Conservation (phyloP, 768 basidiomycete species). For the Mycena metata region DNA sequence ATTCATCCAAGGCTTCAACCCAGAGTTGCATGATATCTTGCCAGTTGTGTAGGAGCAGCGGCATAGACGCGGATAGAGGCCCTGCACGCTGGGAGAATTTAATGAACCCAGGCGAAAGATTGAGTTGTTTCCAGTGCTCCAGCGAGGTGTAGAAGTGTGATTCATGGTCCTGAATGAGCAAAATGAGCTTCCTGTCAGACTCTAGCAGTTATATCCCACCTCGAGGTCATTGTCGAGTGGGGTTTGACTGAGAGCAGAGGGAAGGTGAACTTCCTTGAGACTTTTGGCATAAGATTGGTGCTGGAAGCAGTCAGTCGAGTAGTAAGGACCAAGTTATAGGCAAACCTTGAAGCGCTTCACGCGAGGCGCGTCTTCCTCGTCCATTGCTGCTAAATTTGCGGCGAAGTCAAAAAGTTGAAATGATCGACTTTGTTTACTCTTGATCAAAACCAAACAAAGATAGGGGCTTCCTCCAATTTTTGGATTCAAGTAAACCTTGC, state of each 20-base stretch:
- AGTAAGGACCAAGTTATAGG: not conserved
- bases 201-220: conserved; percentile 50
- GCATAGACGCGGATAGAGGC: conserved; percentile 78
- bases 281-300: conserved; percentile 80
- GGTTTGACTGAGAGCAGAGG: conserved; percentile 69
- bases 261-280: conserved; percentile 79
- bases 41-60: conserved; percentile 86
- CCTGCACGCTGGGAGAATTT: conserved; percentile 74
- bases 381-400: conserved; percentile 22
- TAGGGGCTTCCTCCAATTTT: conserved; percentile 14
- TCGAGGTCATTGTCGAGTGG: conserved; percentile 73
- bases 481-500: too few species aligned
- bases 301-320: conserved; percentile 50
- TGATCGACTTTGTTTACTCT: conserved; percentile 16
- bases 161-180: conserved; percentile 73
- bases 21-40: conserved; percentile 75
- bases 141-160: conserved; percentile 85
- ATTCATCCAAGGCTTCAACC: conserved; percentile 66
- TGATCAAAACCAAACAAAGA: not conserved
- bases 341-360: conserved; percentile 67
- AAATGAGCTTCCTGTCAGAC: conserved; percentile 42
- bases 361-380: conserved; percentile 45
- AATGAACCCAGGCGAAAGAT: conserved; percentile 82
- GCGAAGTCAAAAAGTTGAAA: not conserved
- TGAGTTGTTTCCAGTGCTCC: conserved; percentile 83